Evolutionary conservation across 1,139 yeast species (phyloP).

Genomic region (Suhomyces yuchorum): DNA sequence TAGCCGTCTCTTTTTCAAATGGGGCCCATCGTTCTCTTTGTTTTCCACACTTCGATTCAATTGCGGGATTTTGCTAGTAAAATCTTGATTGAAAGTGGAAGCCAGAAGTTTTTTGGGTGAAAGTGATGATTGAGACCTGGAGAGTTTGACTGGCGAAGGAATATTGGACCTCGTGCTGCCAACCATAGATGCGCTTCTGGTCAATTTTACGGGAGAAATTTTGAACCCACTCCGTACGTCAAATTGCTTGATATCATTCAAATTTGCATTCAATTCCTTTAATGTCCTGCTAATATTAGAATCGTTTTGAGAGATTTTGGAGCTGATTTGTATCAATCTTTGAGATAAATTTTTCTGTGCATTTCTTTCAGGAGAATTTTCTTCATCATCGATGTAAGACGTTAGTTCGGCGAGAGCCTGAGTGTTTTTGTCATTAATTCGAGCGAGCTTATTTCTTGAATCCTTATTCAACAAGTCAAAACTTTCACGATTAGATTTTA

Average conservation of each 20-base stretch:
- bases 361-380: not conserved
- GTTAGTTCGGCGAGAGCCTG: not conserved
- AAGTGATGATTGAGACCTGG: conserved; percentile 1
- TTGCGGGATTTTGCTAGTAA: conserved; percentile 14
- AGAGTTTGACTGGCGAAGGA: conserved; percentile 10
- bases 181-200: conserved; percentile 2
- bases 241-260: conserved; percentile 17
- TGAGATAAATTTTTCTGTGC: conserved; percentile 1
- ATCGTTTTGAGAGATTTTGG: conserved; percentile 15
- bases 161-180: conserved; percentile 4
- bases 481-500: conserved; percentile 5
- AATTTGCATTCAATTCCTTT: conserved; percentile 13
- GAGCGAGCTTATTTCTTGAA: conserved; percentile 6
- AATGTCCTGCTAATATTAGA: conserved; percentile 11
- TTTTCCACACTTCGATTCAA: conserved; percentile 12
- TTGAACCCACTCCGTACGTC: conserved; percentile 15
- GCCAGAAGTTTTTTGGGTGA: not conserved
- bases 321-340: conserved; percentile 12
- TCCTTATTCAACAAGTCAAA: conserved; percentile 7
- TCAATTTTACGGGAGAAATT: conserved; percentile 12
- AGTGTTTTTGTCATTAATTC: conserved; percentile 5
- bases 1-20: conserved; percentile 14
- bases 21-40: conserved; percentile 17
- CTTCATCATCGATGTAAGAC: conserved; percentile 6
- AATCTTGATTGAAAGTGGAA: not conserved